phyloP scores from a whole-genome alignment of 805 yeast species.

The Candida wancherniae region DNA sequence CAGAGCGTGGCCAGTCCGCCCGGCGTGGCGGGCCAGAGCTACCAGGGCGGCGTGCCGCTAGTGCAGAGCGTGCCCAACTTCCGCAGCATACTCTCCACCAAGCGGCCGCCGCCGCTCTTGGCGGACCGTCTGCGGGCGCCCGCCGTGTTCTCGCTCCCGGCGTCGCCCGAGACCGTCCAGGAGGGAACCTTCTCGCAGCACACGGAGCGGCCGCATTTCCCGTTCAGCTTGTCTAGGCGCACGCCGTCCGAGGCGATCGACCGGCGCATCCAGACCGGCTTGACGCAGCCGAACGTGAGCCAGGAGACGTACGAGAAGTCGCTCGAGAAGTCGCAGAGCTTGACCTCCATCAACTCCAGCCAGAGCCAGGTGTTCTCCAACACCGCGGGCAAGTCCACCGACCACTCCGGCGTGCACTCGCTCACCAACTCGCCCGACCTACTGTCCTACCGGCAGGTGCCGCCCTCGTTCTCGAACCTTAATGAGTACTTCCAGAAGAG shows the following conservation, averaged over 20 bases:
- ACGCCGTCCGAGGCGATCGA: slow-evolving; percentile 17
- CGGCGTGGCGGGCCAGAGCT: no score
- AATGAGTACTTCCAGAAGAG: slow-evolving; percentile 30
- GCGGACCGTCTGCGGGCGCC: slow-evolving; percentile 9
- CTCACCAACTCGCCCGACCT: slow-evolving; percentile 34
- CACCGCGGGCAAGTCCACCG: slow-evolving; percentile 20
- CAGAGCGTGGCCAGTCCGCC: no score
- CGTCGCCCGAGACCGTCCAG: slow-evolving; percentile 26
- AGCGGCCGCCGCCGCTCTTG: slow-evolving; percentile 1
- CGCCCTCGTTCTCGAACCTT: slow-evolving; percentile 28
- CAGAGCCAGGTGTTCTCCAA: slow-evolving; percentile 24
- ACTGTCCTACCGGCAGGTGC: slow-evolving; percentile 8
- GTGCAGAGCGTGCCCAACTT: slow-evolving; percentile 9
- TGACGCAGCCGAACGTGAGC: slow-evolving; percentile 3
- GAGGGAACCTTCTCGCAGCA: no score
- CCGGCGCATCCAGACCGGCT: no score
- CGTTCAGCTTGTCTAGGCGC: slow-evolving; percentile 2
- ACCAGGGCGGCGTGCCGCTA: no score
- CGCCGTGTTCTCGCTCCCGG: slow-evolving; percentile 27
- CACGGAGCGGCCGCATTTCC: slow-evolving; percentile 1
- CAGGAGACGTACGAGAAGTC: slow-evolving; percentile 1
- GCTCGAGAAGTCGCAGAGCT: slow-evolving; percentile 24
- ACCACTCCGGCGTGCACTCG: slow-evolving; percentile 24
- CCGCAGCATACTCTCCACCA: neutral
- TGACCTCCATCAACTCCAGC: slow-evolving; percentile 22